Conservation (phyloP, 768 basidiomycete species). For the Rhizopogon salebrosus region DNA sequence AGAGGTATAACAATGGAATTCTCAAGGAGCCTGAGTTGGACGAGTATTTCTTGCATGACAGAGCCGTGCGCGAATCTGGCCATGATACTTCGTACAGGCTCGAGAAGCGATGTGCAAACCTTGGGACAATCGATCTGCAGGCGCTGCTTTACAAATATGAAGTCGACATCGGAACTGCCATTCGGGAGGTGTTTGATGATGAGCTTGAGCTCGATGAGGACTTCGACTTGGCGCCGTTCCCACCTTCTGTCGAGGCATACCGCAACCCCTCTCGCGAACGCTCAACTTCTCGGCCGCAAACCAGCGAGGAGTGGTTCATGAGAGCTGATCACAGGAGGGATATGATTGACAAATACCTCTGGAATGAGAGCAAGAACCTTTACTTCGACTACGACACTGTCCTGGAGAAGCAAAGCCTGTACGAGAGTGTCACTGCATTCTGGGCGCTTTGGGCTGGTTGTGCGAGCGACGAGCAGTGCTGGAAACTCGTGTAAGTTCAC, state of each 20-base stretch:
- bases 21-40: slow-evolving; percentile 86
- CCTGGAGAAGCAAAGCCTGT: slow-evolving; percentile 84
- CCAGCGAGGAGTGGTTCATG: slow-evolving; percentile 88
- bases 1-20: slow-evolving; percentile 85
- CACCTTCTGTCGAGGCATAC: slow-evolving; percentile 70
- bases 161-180: slow-evolving; percentile 96
- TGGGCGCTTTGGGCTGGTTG: slow-evolving; percentile 98
- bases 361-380: slow-evolving; percentile 92
- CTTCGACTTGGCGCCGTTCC: slow-evolving; percentile 88
- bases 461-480: slow-evolving; percentile 92
- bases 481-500: slow-evolving; percentile 80
- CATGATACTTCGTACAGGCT: slow-evolving; percentile 97
- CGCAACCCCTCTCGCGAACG: slow-evolving; percentile 55
- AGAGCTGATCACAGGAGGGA: slow-evolving; percentile 80
- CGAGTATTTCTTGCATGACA: slow-evolving; percentile 97
- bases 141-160: slow-evolving; percentile 98
- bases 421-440: slow-evolving; percentile 94
- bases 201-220: slow-evolving; percentile 90
- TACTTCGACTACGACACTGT: slow-evolving; percentile 97
- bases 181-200: slow-evolving; percentile 92
- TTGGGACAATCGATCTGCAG: slow-evolving; percentile 95
- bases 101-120: slow-evolving; percentile 95
- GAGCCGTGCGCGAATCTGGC: slow-evolving; percentile 92
- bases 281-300: slow-evolving; percentile 58
- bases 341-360: slow-evolving; percentile 89